Conservation (phyloP, 305 asterid species). For the Galium porrigens region DNA sequence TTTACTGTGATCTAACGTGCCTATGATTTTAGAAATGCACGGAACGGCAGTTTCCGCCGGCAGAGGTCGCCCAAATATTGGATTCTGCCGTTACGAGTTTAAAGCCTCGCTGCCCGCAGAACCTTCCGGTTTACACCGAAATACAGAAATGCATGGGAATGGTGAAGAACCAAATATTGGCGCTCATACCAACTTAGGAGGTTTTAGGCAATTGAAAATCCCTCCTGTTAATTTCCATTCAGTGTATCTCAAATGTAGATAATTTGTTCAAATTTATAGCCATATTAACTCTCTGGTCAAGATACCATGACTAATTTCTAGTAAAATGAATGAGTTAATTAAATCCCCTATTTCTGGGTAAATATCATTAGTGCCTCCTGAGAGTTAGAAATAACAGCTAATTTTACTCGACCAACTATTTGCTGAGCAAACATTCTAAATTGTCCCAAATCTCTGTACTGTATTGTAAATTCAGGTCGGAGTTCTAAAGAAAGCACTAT, state of each 20-base stretch:
- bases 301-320: neutral
- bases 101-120: constrained; percentile 70
- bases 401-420: too few relatives aligned
- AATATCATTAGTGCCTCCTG: neutral
- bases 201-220: neutral
- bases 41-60: constrained; percentile 84
- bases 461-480: too few relatives aligned
- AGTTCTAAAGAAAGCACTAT: too few relatives aligned
- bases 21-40: constrained; percentile 64
- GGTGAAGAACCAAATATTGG: constrained; percentile 85
- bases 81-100: constrained; percentile 75
- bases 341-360: neutral
- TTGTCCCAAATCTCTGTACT: too few relatives aligned
- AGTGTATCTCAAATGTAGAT: constrained; percentile 21
- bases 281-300: neutral
- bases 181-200: constrained; percentile 62
- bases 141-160: constrained; percentile 91
- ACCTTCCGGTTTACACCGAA: constrained; percentile 59
- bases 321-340: constrained; percentile 4
- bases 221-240: neutral
- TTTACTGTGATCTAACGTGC: neutral
- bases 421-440: neutral
- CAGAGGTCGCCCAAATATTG: constrained; percentile 74
- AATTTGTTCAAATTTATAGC: neutral
- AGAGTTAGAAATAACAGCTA: neutral